Conservation (phyloP, 2,329 filamentous ascomycete species). For the Hypoxylon sp. region DNA sequence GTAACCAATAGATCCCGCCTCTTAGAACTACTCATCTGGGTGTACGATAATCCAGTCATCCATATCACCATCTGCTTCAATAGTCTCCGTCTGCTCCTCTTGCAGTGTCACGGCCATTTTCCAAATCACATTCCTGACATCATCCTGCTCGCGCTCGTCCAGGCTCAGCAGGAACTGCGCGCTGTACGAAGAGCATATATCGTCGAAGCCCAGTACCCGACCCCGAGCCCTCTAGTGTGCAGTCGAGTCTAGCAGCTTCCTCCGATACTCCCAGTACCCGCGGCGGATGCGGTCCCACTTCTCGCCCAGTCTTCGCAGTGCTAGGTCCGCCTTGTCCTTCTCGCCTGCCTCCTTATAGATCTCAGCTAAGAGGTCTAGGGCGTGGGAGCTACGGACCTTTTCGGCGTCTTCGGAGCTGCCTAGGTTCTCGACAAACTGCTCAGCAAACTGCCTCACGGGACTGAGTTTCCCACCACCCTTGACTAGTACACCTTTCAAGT, state of each 20-base stretch:
- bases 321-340: constrained; percentile 74
- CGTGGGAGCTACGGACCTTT: constrained; percentile 74
- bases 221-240: background rate
- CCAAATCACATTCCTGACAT: background rate
- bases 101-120: background rate
- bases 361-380: constrained; percentile 80
- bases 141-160: background rate
- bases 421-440: constrained; percentile 65
- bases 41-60: too few relatives aligned
- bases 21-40: background rate
- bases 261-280: constrained; percentile 92
- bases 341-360: constrained; percentile 72
- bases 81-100: background rate
- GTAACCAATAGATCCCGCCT: background rate
- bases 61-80: background rate
- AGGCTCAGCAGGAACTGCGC: background rate
- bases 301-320: constrained; percentile 79
- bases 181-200: background rate
- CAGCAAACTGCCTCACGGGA: constrained; percentile 64
- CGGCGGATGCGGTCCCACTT: constrained; percentile 93
- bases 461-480: constrained; percentile 71
- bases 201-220: background rate
- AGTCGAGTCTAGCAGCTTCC: constrained; percentile 58
- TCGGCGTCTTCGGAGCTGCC: constrained; percentile 58
- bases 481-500: constrained; percentile 81